phyloP scores from a whole-genome alignment of 306 rosid genomes.

The Luffa aegyptiaca region DNA sequence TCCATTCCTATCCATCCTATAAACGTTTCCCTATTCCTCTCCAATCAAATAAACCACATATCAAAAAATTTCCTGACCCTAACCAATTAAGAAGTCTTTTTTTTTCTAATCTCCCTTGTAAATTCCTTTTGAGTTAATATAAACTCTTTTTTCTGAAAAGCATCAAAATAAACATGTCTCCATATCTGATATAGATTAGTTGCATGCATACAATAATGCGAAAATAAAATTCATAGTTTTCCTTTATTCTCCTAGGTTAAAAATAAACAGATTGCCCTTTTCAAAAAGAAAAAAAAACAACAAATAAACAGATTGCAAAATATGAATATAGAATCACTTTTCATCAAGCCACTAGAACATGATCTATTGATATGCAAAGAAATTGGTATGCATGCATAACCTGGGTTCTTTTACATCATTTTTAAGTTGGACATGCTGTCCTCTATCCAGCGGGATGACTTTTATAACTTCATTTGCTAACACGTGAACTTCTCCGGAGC shows the following conservation, averaged over 20 bases:
- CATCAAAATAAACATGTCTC: not conserved
- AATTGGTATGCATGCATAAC: conserved; percentile 25
- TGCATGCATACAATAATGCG: not conserved
- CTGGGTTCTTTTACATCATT: conserved; percentile 85
- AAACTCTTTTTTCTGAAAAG: not conserved
- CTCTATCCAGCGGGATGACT: conserved; percentile 90
- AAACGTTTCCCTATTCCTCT: not conserved
- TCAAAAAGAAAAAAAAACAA: not conserved
- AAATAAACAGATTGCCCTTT: not conserved
- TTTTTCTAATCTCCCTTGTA: not conserved
- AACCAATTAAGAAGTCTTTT: not conserved
- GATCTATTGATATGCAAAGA: not conserved
- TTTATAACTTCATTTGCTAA: conserved; percentile 73
- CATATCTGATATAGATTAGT: not conserved
- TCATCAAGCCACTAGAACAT: not conserved
- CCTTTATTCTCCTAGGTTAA: not conserved
- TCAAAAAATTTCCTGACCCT: not conserved
- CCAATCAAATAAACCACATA: not conserved
- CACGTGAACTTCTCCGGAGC: conserved; percentile 89
- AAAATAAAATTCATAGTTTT: not conserved
- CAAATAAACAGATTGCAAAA: not conserved
- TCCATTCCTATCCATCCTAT: not conserved
- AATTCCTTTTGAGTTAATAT: not conserved
- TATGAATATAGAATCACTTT: not conserved
- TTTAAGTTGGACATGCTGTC: conserved; percentile 90